Conservation (phyloP, 2,329 filamentous ascomycete genomes). For the Nigrospora oryzae region DNA sequence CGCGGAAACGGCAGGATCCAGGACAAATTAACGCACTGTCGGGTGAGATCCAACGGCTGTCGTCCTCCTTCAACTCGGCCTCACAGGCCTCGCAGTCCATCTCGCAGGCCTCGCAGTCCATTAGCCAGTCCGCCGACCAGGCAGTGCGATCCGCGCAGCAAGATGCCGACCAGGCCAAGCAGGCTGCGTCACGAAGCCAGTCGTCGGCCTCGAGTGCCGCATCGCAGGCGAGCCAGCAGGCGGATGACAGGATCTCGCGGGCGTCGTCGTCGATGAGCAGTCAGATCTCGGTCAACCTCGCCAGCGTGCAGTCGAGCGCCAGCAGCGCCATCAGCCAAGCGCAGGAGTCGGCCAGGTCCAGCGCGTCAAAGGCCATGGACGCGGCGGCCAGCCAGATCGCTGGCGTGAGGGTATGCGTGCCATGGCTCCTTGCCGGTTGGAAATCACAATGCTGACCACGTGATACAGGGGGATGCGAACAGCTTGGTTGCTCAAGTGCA, state of each 20-base stretch:
- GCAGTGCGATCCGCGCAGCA: slow-evolving; percentile 16
- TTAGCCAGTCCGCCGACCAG: slow-evolving; percentile 19
- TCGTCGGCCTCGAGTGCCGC: slow-evolving; percentile 20
- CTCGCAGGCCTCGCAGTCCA: slow-evolving; percentile 18
- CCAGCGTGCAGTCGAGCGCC: slow-evolving; percentile 18
- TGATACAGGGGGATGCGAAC: slow-evolving; percentile 12
- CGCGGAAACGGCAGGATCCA: slow-evolving; percentile 17
- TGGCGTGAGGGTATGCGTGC: slow-evolving; percentile 7
- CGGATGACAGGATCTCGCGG: slow-evolving; percentile 12
- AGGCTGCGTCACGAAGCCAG: slow-evolving; percentile 17
- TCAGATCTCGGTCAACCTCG: slow-evolving; percentile 14
- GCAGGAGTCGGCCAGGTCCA: slow-evolving; percentile 44
- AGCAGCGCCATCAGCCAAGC: slow-evolving; percentile 36
- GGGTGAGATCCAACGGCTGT: slow-evolving; percentile 17
- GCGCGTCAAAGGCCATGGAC: slow-evolving; percentile 43
- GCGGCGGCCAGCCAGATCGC: slow-evolving; percentile 20
- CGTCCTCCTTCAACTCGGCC: slow-evolving; percentile 19
- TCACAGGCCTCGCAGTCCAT: slow-evolving; percentile 20
- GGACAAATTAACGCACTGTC: slow-evolving; percentile 21
- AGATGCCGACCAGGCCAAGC: slow-evolving; percentile 17
- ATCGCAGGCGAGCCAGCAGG: slow-evolving; percentile 13
- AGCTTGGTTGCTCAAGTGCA: slow-evolving; percentile 12
- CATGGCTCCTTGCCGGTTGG: background rate
- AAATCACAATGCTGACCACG: background rate
- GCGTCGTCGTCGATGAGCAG: slow-evolving; percentile 19